Conservation (phyloP, 2,329 filamentous ascomycete genomes). For the Aspergillus japonicus region DNA sequence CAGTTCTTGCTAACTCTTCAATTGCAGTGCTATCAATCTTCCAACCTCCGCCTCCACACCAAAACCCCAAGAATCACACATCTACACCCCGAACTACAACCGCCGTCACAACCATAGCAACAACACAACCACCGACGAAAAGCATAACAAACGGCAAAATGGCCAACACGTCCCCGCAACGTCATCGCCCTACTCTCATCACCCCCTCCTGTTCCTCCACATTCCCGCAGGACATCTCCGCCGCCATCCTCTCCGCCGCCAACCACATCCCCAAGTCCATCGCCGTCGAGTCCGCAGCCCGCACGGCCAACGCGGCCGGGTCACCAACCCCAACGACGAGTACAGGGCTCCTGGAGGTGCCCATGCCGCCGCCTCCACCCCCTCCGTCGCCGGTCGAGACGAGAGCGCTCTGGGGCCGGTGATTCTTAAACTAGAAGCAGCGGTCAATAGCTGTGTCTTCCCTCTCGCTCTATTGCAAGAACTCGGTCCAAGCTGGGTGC, state of each 20-base stretch:
- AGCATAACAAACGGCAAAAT: slow-evolving; percentile 15
- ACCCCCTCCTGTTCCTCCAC: slow-evolving; percentile 25
- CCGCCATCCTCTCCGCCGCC: slow-evolving; percentile 39
- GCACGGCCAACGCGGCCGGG: background rate
- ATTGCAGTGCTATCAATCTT: background rate
- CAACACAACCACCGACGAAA: background rate
- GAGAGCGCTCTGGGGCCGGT: slow-evolving; percentile 10
- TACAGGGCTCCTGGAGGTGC: background rate
- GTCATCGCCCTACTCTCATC: slow-evolving; percentile 17
- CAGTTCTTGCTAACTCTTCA: background rate
- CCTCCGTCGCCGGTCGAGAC: slow-evolving; percentile 33
- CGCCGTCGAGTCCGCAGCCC: slow-evolving; percentile 23
- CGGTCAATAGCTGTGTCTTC: too few relatives aligned
- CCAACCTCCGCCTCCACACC: too few relatives aligned
- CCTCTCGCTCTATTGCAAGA: too few relatives aligned
- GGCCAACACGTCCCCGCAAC: slow-evolving; percentile 19
- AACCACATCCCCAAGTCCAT: slow-evolving; percentile 32
- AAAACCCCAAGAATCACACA: background rate
- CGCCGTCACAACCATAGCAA: too few relatives aligned
- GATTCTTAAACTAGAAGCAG: too few relatives aligned
- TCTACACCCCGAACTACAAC: background rate
- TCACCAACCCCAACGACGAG: background rate
- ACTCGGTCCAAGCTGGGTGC: too few relatives aligned
- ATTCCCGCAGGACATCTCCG: slow-evolving; percentile 40
- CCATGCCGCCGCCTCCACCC: slow-evolving; percentile 29